phyloP scores from a whole-genome alignment of 805 yeast species.

The Lachancea kluyveri region DNA sequence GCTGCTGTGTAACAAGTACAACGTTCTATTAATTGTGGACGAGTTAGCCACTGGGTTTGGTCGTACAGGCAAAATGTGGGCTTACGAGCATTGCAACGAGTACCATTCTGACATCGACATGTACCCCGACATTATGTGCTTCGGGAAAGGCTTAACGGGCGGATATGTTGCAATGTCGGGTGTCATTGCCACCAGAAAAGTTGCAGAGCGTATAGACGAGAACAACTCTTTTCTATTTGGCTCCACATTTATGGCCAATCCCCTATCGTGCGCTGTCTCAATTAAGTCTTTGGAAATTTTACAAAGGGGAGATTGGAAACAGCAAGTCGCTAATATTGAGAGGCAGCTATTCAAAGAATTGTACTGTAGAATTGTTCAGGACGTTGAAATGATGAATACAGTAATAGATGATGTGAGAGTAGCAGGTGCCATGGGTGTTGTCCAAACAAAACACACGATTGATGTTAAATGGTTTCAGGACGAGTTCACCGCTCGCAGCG shows the following conservation, averaged over 20 bases:
- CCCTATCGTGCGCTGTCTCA: slow-evolving; percentile 25
- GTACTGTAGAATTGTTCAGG: slow-evolving; percentile 7
- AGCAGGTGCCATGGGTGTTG: slow-evolving; percentile 23
- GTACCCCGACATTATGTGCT: slow-evolving; percentile 22
- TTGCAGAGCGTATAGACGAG: slow-evolving; percentile 14
- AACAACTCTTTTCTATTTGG: slow-evolving; percentile 26
- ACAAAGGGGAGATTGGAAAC: slow-evolving; percentile 18
- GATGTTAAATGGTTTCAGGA: slow-evolving; percentile 21
- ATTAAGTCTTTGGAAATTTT: slow-evolving; percentile 19
- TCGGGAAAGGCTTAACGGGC: slow-evolving; percentile 25
- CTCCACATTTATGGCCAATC: slow-evolving; percentile 27
- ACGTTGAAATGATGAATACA: slow-evolving; percentile 5
- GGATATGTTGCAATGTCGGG: slow-evolving; percentile 24
- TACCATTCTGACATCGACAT: slow-evolving; percentile 16
- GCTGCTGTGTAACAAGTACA: slow-evolving; percentile 29
- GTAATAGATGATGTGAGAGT: slow-evolving; percentile 16
- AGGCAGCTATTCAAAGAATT: slow-evolving; percentile 13
- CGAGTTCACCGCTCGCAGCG: slow-evolving; percentile 11
- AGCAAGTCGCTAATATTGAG: slow-evolving; percentile 17
- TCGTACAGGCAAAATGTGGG: slow-evolving; percentile 33
- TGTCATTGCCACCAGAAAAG: slow-evolving; percentile 15
- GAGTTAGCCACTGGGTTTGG: slow-evolving; percentile 35
- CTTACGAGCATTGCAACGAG: slow-evolving; percentile 28
- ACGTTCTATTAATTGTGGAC: slow-evolving; percentile 32
- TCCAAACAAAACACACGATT: slow-evolving; percentile 15